Base-by-base conservation (phyloP, 495 filamentous ascomycete species). In the Penicillium argentinense region DNA sequence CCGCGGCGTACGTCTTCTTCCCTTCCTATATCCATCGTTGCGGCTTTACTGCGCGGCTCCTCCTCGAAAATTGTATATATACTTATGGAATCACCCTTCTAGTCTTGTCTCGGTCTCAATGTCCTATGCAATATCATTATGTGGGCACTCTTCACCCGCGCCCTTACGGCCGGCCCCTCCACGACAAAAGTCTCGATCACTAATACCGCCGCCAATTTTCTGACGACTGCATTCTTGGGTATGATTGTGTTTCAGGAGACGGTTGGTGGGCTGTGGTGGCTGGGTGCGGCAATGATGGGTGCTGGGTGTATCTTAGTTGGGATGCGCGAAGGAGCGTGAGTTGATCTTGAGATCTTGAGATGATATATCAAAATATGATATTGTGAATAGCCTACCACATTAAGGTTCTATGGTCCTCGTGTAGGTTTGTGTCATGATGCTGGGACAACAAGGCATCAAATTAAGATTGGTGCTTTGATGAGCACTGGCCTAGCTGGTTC, bases 291-390 rank as follows among this genome's bases (percentile, higher is more conserved):
- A 42, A 68, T 95, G 69, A 80, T 97, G 45, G 88, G 95, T 0
- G 90, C 80, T 3, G 92, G 92, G 9, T 96, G 91, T 71, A 89
- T 97, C 12, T 82, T 97, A 34, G 89, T 97, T 59, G 89, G 92
- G 7, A 76, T 87, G 57, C 80, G 89, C 51, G 88, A 92, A 38
- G 87, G 85, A 13, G 56, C 53, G 17, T 64, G 53, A 53, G 48
- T 24, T 30, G 4, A 33, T 21, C 4, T 14, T 24, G 9, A 9
- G n/a, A 21, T 27, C n/a, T 11, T 41, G 38, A 27, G 14, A 14
- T 7, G 11, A 13, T 19, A n/a, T 39, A 6, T 25, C 11, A 13
- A n/a, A n/a, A n/a, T n/a, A n/a, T n/a, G n/a, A n/a, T n/a, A n/a
- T n/a, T n/a, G n/a, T n/a, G n/a, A n/a, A n/a, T n/a, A n/a, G n/a